A percentile compares a stretch with the other conserved stretches of the same genome.
These are phyloP conservation scores for Ceratobasidium sp. DNA, from an alignment of 1,284 basidiomycete species.

Conservation along the genomic window DNA sequence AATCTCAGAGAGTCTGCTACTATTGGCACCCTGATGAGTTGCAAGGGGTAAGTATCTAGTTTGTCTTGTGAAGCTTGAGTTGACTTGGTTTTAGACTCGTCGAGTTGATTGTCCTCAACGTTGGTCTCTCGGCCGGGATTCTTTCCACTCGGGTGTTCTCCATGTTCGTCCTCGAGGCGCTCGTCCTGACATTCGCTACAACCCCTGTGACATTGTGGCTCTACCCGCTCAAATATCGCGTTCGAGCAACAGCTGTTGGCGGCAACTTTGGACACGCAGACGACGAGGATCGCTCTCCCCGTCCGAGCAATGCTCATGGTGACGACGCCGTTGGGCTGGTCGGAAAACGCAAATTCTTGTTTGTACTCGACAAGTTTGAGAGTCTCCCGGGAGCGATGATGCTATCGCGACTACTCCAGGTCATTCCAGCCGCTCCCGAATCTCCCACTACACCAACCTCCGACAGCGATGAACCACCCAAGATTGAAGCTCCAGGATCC, in stretches of 20 bases:
- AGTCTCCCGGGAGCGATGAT: slow-evolving; percentile 51
- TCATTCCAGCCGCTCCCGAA: background rate
- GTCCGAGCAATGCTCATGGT: slow-evolving; percentile 6
- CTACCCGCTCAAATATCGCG: slow-evolving; percentile 52
- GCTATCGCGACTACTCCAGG: slow-evolving; percentile 36
- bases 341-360: slow-evolving; percentile 48
- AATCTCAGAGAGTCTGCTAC: slow-evolving; percentile 80
- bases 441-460: background rate
- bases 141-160: slow-evolving; percentile 60
- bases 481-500: slow-evolving; percentile 3
- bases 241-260: slow-evolving; percentile 37
- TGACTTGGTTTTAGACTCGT: slow-evolving; percentile 47
- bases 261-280: slow-evolving; percentile 35
- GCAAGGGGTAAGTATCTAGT: slow-evolving; percentile 73
- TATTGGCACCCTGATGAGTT: slow-evolving; percentile 90
- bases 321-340: slow-evolving; percentile 22
- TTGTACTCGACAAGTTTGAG: slow-evolving; percentile 61
- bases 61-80: background rate
- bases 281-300: slow-evolving; percentile 7
- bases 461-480: background rate
- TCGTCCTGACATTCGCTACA: slow-evolving; percentile 57
- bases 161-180: slow-evolving; percentile 61
- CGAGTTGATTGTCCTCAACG: slow-evolving; percentile 64
- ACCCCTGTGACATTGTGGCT: slow-evolving; percentile 56
- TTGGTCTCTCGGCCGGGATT: slow-evolving; percentile 60